phyloP scores from a whole-genome alignment of 1,139 yeast genomes.

The Yamadazyma membranifaciens region DNA sequence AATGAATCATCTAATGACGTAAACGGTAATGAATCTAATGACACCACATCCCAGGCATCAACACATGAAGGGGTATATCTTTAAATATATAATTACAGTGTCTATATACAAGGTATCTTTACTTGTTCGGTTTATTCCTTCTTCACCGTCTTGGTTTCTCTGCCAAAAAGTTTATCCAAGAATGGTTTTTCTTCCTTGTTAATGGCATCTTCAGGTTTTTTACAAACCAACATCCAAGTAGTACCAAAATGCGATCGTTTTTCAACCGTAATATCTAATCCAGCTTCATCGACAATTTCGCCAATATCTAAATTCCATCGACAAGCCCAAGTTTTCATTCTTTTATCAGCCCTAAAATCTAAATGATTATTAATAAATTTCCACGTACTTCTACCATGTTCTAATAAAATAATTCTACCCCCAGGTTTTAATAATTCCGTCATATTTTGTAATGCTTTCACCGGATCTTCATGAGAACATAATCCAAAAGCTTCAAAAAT shows the following conservation, averaged over 20 bases:
- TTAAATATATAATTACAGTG: constrained; percentile 3
- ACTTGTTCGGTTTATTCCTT: constrained; percentile 14
- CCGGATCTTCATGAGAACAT: constrained; percentile 95
- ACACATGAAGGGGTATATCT: constrained; percentile 6
- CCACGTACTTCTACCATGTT: constrained; percentile 88
- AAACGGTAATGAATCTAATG: not conserved
- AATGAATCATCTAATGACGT: not conserved
- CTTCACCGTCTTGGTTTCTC: constrained; percentile 27
- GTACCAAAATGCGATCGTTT: constrained; percentile 90
- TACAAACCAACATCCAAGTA: constrained; percentile 80
- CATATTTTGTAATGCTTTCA: constrained; percentile 75
- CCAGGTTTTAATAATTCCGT: constrained; percentile 72
- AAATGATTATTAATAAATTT: constrained; percentile 74
- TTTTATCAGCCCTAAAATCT: constrained; percentile 78
- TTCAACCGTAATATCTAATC: constrained; percentile 77
- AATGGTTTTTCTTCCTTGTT: constrained; percentile 43
- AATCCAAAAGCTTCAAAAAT: constrained; percentile 92
- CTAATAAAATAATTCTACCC: constrained; percentile 84
- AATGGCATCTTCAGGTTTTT: constrained; percentile 64
- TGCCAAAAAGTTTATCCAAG: constrained; percentile 43
- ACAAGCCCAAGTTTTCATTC: constrained; percentile 94
- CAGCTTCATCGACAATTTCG: constrained; percentile 77
- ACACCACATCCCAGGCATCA: too few species aligned
- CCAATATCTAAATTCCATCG: constrained; percentile 96
- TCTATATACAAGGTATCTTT: constrained; percentile 7